phyloP scores from a whole-genome alignment of 2,329 filamentous ascomycete species.

The Hansfordia pulvinata region DNA sequence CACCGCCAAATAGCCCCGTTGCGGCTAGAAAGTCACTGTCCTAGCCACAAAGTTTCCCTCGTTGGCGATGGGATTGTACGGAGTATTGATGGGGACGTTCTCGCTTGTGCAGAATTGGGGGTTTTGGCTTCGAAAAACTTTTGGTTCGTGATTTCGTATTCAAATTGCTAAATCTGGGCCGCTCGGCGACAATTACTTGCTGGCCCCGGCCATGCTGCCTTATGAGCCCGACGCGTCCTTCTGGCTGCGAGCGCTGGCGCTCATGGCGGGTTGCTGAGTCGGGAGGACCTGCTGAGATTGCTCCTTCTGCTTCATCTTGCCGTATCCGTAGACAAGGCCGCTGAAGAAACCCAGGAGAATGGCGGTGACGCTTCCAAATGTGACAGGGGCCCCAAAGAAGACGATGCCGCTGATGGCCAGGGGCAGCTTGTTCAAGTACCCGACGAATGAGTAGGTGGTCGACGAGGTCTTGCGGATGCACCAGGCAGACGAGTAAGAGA shows the following conservation, averaged over 20 bases:
- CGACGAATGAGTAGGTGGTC: conserved; percentile 98
- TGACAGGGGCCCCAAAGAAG: conserved; percentile 92
- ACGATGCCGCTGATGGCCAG: conserved; percentile 84
- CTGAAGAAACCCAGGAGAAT: conserved; percentile 86
- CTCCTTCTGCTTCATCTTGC: conserved; percentile 69
- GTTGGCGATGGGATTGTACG: no score
- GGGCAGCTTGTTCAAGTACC: conserved; percentile 92
- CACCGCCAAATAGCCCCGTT: no score
- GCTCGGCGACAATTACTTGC: no score
- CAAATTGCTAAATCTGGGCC: no score
- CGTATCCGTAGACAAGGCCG: conserved; percentile 78
- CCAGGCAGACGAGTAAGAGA: conserved; percentile 99
- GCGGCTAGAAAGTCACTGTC: no score
- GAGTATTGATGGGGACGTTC: no score
- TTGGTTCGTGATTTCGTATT: no score
- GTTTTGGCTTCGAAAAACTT: no score
- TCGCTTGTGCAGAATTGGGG: no score
- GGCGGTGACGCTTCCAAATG: conserved; percentile 79
- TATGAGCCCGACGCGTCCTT: conserved; percentile 68
- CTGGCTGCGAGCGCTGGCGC: conserved; percentile 83
- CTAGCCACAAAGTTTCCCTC: no score
- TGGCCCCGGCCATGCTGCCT: no score
- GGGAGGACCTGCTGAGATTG: conserved; percentile 53
- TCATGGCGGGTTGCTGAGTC: conserved; percentile 59
- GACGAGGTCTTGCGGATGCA: conserved; percentile 95